Percentiles rank a stretch among this genome's conserved stretches.
These are phyloP conservation scores for Eimeria maxima DNA, from an alignment of 169 alveolate genomes.

Conservation along the genomic window DNA sequence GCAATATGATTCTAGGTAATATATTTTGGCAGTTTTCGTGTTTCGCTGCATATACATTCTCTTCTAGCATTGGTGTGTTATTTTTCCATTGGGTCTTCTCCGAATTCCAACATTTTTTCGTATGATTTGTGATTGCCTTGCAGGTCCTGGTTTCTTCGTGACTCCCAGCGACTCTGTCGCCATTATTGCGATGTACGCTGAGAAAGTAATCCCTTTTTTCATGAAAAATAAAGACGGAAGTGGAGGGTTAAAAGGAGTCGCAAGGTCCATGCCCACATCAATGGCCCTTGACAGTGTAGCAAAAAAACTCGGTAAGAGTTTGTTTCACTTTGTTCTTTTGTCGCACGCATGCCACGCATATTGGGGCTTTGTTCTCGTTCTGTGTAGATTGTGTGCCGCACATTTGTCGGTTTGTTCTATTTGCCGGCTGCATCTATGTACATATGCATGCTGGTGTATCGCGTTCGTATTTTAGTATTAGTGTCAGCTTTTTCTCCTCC, in stretches of 20 bases:
- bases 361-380: neutral
- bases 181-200: slow-evolving; percentile 94
- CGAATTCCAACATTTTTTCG: too few relatives aligned
- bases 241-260: slow-evolving; percentile 94
- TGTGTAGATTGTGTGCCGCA: too few relatives aligned
- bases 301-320: slow-evolving; percentile 88
- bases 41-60: too few relatives aligned
- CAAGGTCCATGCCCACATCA: slow-evolving; percentile 98
- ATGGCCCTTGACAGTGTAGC: slow-evolving; percentile 96
- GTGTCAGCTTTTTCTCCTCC: too few relatives aligned
- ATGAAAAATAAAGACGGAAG: slow-evolving; percentile 79
- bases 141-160: slow-evolving; percentile 95
- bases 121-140: neutral
- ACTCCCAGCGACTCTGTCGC: slow-evolving; percentile 98
- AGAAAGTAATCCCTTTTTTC: slow-evolving; percentile 91
- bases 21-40: neutral
- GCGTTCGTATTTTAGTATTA: too few relatives aligned
- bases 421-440: too few relatives aligned
- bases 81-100: too few relatives aligned
- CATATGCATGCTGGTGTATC: too few relatives aligned
- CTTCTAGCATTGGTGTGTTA: too few relatives aligned
- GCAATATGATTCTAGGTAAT: slow-evolving; percentile 96
- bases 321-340: neutral
- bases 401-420: too few relatives aligned
- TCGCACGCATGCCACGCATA: neutral